These are phyloP conservation scores for Colletotrichum sp. DNA, from an alignment of 2,329 filamentous ascomycete species.

Conservation along the genomic window DNA sequence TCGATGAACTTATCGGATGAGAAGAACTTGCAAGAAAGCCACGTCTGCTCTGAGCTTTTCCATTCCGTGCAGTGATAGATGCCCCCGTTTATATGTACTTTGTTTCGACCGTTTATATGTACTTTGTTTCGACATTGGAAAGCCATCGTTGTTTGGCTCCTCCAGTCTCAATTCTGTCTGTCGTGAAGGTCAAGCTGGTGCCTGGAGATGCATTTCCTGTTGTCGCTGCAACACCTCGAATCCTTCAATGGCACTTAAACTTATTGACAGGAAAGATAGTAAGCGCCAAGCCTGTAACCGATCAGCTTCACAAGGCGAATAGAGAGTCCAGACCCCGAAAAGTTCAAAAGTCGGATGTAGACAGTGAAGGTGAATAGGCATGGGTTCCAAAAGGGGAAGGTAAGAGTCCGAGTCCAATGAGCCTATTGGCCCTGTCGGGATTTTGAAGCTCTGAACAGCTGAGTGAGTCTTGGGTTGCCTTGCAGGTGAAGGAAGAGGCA, in stretches of 20 bases:
- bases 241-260: neutral
- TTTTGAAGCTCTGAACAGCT: neutral
- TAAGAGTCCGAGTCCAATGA: neutral
- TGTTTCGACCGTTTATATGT: neutral
- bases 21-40: neutral
- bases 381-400: neutral
- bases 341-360: neutral
- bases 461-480: neutral
- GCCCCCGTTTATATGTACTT: neutral
- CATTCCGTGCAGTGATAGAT: rapidly evolving
- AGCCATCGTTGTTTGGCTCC: rapidly evolving
- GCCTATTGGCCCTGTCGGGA: neutral
- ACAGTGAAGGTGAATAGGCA: neutral
- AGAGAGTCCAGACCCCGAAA: neutral
- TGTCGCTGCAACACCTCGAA: neutral
- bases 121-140: neutral
- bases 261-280: neutral
- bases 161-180: neutral
- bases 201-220: neutral
- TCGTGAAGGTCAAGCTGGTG: neutral
- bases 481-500: neutral
- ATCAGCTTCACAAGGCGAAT: rapidly evolving
- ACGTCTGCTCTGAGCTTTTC: neutral
- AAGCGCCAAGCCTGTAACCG: neutral
- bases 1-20: rapidly evolving